Base-by-base conservation (phyloP, 2,329 filamentous ascomycete genomes). In the Alternaria triticimaculans region DNA sequence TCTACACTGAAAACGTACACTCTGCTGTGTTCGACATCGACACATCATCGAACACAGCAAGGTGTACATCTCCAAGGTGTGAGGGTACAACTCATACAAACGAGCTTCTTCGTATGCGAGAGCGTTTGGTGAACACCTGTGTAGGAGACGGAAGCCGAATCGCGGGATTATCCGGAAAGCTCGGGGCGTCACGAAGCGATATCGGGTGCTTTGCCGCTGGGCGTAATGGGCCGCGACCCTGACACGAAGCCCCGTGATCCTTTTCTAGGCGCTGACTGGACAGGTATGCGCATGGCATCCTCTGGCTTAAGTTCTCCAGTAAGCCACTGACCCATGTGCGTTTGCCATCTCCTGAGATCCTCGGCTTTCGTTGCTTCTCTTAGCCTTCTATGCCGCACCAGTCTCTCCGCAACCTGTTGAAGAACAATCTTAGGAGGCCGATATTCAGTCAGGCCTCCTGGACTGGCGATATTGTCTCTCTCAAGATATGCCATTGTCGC, bases 331-430 rank as follows among this genome's bases (percentile, higher is more conserved):
- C 80, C 80, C 76, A 80, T 78, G 55, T 77, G 77, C 12, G 76
- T 79, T 37, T 80, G 74, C 79, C 79, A 82, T 21, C 80, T 70
- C 58, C 54, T 71, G 10, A 67, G 63, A 15, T 81, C 70, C 9
- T 73, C 70, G n/a, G 68, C 50, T 56, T 78, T 78, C 1, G 76
- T 79, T 2, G 70, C 70, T 67, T 84, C 83, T 55, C 83, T 72
- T 18, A 82, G 74, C 23, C 83, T 71, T 50, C 83, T 74, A 57
- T 84, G 81, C 43, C 84, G 67, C 0, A 85, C 83, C 4, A 85
- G 72, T 60, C 83, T 82, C 71, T 85, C 83, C 1, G 84, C 84
- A 1, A 82, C 76, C 66, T 85, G 84, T 59, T 76, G 69, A 14
- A 85, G 71, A 72, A 84, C 82, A 0, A 80, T 73, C 58, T 74